Evolutionary conservation across 2,329 filamentous ascomycete genomes (phyloP), one percentile per base, ranked within the genome.

Genomic region (Hymenoscyphus repandus): DNA sequence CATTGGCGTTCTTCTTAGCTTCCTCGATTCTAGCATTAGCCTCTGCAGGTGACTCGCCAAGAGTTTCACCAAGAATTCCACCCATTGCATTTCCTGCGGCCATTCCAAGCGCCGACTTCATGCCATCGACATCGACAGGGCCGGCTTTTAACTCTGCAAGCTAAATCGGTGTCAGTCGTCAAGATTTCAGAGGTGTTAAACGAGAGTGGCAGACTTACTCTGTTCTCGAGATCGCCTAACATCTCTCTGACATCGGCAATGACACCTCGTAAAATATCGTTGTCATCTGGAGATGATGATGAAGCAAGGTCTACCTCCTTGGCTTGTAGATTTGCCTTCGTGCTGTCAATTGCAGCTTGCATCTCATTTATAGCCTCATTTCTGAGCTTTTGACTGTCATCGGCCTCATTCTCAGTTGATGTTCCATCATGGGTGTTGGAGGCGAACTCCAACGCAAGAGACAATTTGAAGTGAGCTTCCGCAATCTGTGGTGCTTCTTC

Each of bases 391-490:
- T 89, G 83, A 65, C 90, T 85, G 49, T 90, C 74, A 54, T 73
- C 66, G 3, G 68, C 65, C 45, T 71, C 70, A 30, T 74, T 70
- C 71, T 80, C 54, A 3, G 49, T 50, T 32, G 47, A 42, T 15
- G 56, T 55, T 58, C 52, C 61, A 47, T 49, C 76, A 13, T 75
- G 77, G 5, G 84, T 88, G 41, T 93, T 82, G 0, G 90, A 93
- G 3, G 89, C 89, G 61, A 97, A 97, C 66, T 99, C 93, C 27
- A 99, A 79, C 0, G 93, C 93, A 13, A 99, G 80, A 0, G 92
- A 96, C 22, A 99, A 83, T 71, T 96, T 97, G 75, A 88, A 99
- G 72, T 99, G 90, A 13, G 89, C 92, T 73, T 99, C 93, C 38
- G 93, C 92, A 50, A 97, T 79, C 46, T 95, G 79, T 61, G 90